Conservation (phyloP, 2,329 filamentous ascomycete genomes). For the Aspergillus persii region DNA sequence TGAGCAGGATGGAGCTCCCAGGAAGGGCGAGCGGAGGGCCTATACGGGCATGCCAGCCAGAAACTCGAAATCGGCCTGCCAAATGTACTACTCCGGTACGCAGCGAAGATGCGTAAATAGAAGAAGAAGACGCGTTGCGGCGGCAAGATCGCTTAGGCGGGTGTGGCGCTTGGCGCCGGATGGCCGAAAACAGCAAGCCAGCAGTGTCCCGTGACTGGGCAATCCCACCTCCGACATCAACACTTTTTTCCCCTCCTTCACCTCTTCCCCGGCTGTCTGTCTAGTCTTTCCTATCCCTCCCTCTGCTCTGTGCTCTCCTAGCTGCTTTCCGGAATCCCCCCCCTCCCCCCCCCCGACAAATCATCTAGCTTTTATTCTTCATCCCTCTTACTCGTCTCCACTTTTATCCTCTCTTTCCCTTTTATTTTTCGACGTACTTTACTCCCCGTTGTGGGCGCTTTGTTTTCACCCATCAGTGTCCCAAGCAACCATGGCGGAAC, state of each 20-base stretch:
- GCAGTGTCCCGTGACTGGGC: constrained; percentile 18
- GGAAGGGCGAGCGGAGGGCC: not conserved
- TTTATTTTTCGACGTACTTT: constrained; percentile 12
- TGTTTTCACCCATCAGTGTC: constrained; percentile 27
- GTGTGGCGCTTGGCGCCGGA: constrained; percentile 20
- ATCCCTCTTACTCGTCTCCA: constrained; percentile 3
- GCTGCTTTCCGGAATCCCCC: constrained; percentile 17
- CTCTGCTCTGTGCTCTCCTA: constrained; percentile 7
- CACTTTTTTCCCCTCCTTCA: constrained; percentile 25
- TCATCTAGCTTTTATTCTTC: constrained; percentile 15
- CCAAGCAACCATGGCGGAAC: constrained; percentile 78
- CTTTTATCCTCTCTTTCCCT: constrained; percentile 15
- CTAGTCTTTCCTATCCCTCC: constrained; percentile 4
- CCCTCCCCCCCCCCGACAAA: constrained; percentile 26
- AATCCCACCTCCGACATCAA: constrained; percentile 22
- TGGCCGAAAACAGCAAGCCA: constrained; percentile 22
- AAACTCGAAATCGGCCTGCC: not conserved
- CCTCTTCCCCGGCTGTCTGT: constrained; percentile 6
- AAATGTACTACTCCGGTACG: no score
- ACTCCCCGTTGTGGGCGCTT: constrained; percentile 26
- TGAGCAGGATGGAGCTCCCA: not conserved
- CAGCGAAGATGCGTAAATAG: no score
- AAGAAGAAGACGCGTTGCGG: not conserved
- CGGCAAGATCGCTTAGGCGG: constrained; percentile 27
- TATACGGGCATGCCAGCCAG: not conserved